phyloP scores from a whole-genome alignment of 345 rosid genomes.

The Acer campestre region DNA sequence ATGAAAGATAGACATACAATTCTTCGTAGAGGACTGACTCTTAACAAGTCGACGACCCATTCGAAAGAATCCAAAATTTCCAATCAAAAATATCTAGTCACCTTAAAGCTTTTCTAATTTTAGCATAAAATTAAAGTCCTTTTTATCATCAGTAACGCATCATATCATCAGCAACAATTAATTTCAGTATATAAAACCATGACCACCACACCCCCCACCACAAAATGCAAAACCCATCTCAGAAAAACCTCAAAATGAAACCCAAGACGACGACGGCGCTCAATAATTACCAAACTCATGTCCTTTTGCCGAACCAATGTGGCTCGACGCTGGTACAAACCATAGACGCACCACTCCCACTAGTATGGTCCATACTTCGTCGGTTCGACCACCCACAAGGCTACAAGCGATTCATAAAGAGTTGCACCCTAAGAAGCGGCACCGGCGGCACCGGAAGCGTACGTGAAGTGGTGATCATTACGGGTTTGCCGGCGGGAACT shows the following conservation, averaged over 20 bases:
- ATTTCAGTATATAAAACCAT: no score
- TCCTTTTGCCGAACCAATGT: slow-evolving; percentile 44
- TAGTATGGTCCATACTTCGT: slow-evolving; percentile 72
- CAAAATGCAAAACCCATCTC: not conserved
- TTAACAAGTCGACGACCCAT: no score
- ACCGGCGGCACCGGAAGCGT: slow-evolving; percentile 47
- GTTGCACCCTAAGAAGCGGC: slow-evolving; percentile 47
- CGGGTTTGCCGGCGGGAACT: slow-evolving; percentile 54
- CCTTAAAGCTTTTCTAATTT: not conserved
- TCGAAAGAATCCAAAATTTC: not conserved
- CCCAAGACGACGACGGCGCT: slow-evolving; percentile 11
- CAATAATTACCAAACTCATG: slow-evolving; percentile 6
- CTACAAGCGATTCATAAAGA: slow-evolving; percentile 63
- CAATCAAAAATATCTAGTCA: not conserved
- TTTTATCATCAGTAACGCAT: no score
- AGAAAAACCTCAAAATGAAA: not conserved
- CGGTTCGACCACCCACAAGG: slow-evolving; percentile 65
- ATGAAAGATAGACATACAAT: no score
- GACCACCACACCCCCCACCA: not conserved
- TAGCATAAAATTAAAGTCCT: not conserved
- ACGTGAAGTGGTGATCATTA: slow-evolving; percentile 51
- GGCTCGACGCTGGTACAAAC: slow-evolving; percentile 46
- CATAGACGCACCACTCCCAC: slow-evolving; percentile 57
- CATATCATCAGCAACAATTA: no score
- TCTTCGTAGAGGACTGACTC: no score